Percentiles rank a stretch among this genome's conserved stretches.
Conservation (phyloP, 306 rosid species). For the Inga laurina region DNA sequence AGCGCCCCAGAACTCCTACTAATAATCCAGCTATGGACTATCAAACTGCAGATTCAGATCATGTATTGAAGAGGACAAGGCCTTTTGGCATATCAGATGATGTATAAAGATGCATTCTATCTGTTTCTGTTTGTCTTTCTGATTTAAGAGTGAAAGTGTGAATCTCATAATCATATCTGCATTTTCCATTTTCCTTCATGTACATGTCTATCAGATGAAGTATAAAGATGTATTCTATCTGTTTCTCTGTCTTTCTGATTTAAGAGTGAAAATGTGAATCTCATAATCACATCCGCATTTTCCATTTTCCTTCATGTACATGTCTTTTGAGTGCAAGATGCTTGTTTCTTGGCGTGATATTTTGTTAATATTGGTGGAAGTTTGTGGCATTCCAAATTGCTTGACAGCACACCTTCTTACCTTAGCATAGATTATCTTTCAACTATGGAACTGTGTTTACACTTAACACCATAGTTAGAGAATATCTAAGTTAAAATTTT, state of each 20-base stretch:
- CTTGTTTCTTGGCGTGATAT: background rate
- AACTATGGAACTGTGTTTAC: background rate
- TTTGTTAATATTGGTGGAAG: slow-evolving; percentile 1
- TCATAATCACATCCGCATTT: background rate
- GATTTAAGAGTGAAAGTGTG: slow-evolving; percentile 25
- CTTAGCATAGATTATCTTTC: slow-evolving; percentile 24
- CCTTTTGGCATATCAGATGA: slow-evolving; percentile 91
- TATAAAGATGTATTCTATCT: slow-evolving; percentile 39
- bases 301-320: slow-evolving; percentile 15
- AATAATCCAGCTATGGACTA: slow-evolving; percentile 90
- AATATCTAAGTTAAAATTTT: background rate
- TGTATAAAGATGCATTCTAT: slow-evolving; percentile 48
- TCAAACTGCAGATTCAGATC: slow-evolving; percentile 98
- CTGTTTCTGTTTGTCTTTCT: slow-evolving; percentile 21
- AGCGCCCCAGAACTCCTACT: slow-evolving; percentile 98
- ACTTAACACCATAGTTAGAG: background rate
- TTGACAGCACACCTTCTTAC: background rate
- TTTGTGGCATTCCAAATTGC: slow-evolving; percentile 22
- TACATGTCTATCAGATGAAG: slow-evolving; percentile 64
- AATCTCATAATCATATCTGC: slow-evolving; percentile 19
- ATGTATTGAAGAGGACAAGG: slow-evolving; percentile 88
- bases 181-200: slow-evolving; percentile 13
- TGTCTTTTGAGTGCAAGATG: background rate
- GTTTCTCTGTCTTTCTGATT: slow-evolving; percentile 29
- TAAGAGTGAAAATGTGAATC: slow-evolving; percentile 25